Evolutionary conservation across 2,329 filamentous ascomycete genomes (phyloP).

Genomic region (Fusarium bactridioides): DNA sequence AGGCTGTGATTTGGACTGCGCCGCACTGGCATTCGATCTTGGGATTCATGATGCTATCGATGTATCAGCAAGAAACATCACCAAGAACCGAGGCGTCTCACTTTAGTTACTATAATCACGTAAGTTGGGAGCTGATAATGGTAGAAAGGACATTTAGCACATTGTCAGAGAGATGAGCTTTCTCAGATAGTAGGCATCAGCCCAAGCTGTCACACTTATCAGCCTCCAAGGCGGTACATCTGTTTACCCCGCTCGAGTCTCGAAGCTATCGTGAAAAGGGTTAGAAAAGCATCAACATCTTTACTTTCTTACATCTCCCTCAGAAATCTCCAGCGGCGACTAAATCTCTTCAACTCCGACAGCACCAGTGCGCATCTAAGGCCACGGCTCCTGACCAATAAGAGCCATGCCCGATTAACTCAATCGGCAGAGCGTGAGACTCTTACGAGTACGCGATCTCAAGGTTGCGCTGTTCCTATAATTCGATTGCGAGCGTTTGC

Average conservation of each 20-base stretch:
- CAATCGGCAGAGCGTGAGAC: constrained; percentile 70
- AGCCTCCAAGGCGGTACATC: constrained; percentile 1
- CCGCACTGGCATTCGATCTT: constrained; percentile 52
- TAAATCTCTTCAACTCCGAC: not conserved
- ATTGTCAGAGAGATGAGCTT: not conserved
- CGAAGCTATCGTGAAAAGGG: not conserved
- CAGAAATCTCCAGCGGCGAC: not conserved
- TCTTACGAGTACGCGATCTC: constrained; percentile 61
- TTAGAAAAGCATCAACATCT: not conserved
- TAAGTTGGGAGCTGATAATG: not conserved
- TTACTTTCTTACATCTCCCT: not conserved
- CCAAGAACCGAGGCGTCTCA: not conserved
- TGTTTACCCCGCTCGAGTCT: not conserved
- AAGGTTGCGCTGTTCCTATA: constrained; percentile 56
- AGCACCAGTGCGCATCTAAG: not conserved
- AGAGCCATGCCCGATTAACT: constrained; percentile 47
- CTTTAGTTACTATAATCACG: not conserved
- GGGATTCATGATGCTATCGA: constrained; percentile 29
- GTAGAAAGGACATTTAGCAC: not conserved
- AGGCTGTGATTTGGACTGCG: constrained; percentile 47
- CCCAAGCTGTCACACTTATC: constrained; percentile 1
- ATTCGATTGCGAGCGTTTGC: constrained; percentile 21
- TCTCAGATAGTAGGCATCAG: not conserved
- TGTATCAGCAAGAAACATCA: not conserved
- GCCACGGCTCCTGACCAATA: constrained; percentile 1